Evolutionary conservation across 345 rosid species (phyloP).

Genomic region (Populus davidiana): DNA sequence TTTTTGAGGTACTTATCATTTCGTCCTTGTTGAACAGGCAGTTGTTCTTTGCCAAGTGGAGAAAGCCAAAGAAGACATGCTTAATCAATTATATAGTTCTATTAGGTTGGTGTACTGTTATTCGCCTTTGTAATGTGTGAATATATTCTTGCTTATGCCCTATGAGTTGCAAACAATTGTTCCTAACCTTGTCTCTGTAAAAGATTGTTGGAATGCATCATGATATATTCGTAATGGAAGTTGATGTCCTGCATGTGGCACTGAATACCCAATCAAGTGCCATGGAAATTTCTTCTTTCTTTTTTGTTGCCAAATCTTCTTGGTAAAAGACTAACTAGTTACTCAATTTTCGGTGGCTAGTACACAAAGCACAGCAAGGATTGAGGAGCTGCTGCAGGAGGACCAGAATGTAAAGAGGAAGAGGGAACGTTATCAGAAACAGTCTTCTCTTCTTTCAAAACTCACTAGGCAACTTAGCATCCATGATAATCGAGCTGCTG

Average conservation of each 20-base stretch:
- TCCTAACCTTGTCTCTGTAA: background rate
- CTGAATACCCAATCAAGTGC: background rate
- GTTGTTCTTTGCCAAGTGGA: constrained; percentile 99
- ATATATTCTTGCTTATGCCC: background rate
- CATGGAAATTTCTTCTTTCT: background rate
- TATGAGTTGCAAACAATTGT: background rate
- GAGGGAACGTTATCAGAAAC: constrained; percentile 82
- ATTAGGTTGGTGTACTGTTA: constrained; percentile 53
- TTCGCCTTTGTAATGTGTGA: background rate
- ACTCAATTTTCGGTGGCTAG: constrained; percentile 31
- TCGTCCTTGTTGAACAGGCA: constrained; percentile 57
- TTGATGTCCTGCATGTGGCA: background rate
- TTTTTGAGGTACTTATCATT: constrained; percentile 11
- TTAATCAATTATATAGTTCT: constrained; percentile 85
- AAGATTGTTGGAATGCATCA: background rate
- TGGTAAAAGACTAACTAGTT: background rate
- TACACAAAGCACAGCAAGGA: constrained; percentile 67
- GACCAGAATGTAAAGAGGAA: constrained; percentile 76
- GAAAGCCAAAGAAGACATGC: constrained; percentile 98
- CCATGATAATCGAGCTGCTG: constrained; percentile 90
- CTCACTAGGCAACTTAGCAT: constrained; percentile 79
- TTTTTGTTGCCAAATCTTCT: background rate
- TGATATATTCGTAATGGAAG: background rate
- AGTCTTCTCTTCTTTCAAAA: constrained; percentile 75
- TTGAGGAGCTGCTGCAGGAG: constrained; percentile 88